Conservation (phyloP, 805 yeast species). For the Kazachstania psychrophila region DNA sequence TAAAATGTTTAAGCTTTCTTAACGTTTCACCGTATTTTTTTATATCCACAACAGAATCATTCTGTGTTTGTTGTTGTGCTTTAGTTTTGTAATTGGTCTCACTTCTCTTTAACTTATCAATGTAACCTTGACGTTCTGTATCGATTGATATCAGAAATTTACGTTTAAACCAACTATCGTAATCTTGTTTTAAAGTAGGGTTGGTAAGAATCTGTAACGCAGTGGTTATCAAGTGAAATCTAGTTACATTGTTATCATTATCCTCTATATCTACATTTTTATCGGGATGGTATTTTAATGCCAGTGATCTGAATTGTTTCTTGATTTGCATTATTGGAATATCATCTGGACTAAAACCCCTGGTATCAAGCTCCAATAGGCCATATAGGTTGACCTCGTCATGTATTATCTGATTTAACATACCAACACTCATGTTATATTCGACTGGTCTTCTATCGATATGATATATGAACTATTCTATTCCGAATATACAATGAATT, state of each 20-base stretch:
- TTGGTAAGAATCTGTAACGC: slow-evolving; percentile 24
- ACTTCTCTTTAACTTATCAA: slow-evolving; percentile 2
- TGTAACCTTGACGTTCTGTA: slow-evolving; percentile 3
- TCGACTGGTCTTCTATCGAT: no score
- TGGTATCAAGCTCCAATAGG: slow-evolving; percentile 6
- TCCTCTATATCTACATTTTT: slow-evolving; percentile 13
- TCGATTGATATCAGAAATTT: background rate
- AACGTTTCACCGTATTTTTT: slow-evolving; percentile 22
- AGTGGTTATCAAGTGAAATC: slow-evolving; percentile 20
- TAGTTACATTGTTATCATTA: slow-evolving; percentile 9
- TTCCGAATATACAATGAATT: no score
- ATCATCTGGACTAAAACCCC: background rate
- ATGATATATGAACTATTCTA: no score
- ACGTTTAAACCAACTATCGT: slow-evolving; percentile 17
- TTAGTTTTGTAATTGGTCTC: background rate
- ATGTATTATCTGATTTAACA: background rate
- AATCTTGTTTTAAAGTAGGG: slow-evolving; percentile 9
- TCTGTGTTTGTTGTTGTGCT: background rate
- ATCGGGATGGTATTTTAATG: slow-evolving; percentile 25
- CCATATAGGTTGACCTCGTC: background rate
- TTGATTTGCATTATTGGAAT: slow-evolving; percentile 8
- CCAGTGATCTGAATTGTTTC: slow-evolving; percentile 16
- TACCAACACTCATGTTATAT: no score
- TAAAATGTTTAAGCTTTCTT: slow-evolving; percentile 23
- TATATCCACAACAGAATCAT: slow-evolving; percentile 3